Conservation (phyloP, 164 flowering plant genomes). For the Santalum album region DNA sequence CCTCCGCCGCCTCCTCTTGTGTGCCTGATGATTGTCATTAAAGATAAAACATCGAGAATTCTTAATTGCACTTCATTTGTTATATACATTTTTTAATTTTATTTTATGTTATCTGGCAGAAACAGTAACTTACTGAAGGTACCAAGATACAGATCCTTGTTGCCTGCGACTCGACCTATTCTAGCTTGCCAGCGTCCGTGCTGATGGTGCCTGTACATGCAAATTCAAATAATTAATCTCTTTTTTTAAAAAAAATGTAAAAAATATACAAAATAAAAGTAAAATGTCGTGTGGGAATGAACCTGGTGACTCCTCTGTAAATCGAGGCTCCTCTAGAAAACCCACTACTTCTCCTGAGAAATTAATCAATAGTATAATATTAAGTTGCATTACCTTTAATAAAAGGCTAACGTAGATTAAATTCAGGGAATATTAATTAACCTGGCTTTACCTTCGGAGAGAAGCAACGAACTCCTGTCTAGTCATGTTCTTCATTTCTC, state of each 20-base stretch:
- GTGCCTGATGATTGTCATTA: constrained; percentile 34
- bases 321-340: constrained; percentile 87
- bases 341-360: constrained; percentile 68
- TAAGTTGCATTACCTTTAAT: no score
- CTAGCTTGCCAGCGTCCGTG: constrained; percentile 94
- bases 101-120: not conserved
- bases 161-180: constrained; percentile 84
- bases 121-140: constrained; percentile 54
- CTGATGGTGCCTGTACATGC: constrained; percentile 60
- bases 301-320: constrained; percentile 86
- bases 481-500: constrained; percentile 80
- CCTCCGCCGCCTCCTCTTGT: constrained; percentile 88
- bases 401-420: no score
- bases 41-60: not conserved
- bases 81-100: no score
- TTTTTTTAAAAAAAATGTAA: not conserved
- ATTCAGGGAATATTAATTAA: no score
- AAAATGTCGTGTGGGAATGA: not conserved
- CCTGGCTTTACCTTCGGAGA: constrained; percentile 58
- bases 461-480: constrained; percentile 92
- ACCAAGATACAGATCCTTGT: constrained; percentile 85
- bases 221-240: not conserved
- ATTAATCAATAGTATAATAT: not conserved
- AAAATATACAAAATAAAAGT: not conserved
- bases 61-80: not conserved